phyloP scores from a whole-genome alignment of 2,329 filamentous ascomycete genomes.

The Pestalotiopsis sp. region DNA sequence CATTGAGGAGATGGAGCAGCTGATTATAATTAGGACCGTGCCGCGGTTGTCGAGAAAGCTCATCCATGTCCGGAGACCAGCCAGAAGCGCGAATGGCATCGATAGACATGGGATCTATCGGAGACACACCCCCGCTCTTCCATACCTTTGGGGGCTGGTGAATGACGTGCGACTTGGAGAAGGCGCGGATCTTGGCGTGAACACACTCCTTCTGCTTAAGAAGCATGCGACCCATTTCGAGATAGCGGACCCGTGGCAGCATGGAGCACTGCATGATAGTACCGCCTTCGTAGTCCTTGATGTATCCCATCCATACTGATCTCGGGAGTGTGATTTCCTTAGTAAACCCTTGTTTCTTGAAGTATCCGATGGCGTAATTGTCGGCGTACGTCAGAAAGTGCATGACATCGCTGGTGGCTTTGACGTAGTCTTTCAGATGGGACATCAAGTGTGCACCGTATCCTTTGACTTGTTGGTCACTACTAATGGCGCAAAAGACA shows the following conservation, averaged over 20 bases:
- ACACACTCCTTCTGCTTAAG: constrained; percentile 97
- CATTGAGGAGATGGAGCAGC: constrained; percentile 87
- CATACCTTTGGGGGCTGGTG: constrained; percentile 86
- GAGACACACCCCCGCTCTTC: constrained; percentile 67
- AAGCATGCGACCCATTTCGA: constrained; percentile 90
- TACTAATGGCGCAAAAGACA: constrained; percentile 96
- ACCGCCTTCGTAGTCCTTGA: constrained; percentile 98
- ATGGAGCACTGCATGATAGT: constrained; percentile 99
- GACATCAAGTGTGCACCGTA: constrained; percentile 98
- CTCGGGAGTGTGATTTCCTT: constrained; percentile 95
- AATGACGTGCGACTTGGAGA: constrained; percentile 84
- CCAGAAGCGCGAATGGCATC: constrained; percentile 88
- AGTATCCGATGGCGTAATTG: constrained; percentile 98
- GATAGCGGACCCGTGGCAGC: constrained; percentile 91
- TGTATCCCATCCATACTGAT: constrained; percentile 97
- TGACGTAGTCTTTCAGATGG: constrained; percentile 97
- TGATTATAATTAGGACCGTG: constrained; percentile 97
- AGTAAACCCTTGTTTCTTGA: constrained; percentile 98
- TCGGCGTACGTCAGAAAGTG: constrained; percentile 98
- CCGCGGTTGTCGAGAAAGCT: constrained; percentile 89
- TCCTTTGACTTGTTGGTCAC: constrained; percentile 97
- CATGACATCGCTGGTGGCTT: constrained; percentile 95
- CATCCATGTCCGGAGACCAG: constrained; percentile 98
- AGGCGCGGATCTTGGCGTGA: constrained; percentile 90
- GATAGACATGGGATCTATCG: constrained; percentile 85